These are phyloP conservation scores for Pedinophyceae sp. DNA, from an alignment of 139 green algal species.

Conservation along the genomic window DNA sequence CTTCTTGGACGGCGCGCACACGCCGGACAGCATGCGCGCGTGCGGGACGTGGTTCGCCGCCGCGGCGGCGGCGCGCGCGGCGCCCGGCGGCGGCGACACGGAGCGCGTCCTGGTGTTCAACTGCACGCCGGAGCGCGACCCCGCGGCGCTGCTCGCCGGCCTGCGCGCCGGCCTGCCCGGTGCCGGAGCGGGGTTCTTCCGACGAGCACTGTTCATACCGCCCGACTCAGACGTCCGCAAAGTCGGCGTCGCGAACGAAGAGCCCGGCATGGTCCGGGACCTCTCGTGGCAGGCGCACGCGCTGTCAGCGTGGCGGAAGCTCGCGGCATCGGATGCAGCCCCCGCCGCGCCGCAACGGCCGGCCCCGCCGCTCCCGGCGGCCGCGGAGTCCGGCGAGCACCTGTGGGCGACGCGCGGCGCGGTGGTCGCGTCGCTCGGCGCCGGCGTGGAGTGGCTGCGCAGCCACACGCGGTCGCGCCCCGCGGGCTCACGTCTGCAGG, in stretches of 20 bases:
- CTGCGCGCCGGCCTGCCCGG: constrained; percentile 19
- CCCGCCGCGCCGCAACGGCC: background rate
- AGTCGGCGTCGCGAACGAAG: background rate
- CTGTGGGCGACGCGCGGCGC: constrained; percentile 4
- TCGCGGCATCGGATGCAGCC: background rate
- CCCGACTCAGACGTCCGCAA: constrained; percentile 10
- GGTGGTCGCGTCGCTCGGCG: constrained; percentile 36
- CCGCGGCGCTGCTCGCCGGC: constrained; percentile 43
- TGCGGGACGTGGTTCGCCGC: constrained; percentile 80
- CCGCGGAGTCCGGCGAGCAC: background rate
- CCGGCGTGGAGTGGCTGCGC: constrained; percentile 43
- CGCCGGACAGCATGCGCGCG: constrained; percentile 71
- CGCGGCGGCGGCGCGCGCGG: constrained; percentile 2
- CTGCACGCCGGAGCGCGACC: constrained; percentile 79
- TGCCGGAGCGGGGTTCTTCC: background rate
- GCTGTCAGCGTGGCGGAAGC: constrained; percentile 17
- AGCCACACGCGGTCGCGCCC: constrained; percentile 8
- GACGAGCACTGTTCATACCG: constrained; percentile 54
- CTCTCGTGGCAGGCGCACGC: constrained; percentile 38
- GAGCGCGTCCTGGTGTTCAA: constrained; percentile 78
- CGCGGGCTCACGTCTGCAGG: constrained; percentile 24
- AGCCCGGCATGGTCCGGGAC: constrained; percentile 11
- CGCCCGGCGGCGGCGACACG: background rate
- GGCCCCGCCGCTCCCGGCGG: background rate
- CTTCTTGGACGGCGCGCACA: constrained; percentile 93